Base-by-base conservation (phyloP, 208 protist genomes). In the Borovskyia barvae region DNA sequence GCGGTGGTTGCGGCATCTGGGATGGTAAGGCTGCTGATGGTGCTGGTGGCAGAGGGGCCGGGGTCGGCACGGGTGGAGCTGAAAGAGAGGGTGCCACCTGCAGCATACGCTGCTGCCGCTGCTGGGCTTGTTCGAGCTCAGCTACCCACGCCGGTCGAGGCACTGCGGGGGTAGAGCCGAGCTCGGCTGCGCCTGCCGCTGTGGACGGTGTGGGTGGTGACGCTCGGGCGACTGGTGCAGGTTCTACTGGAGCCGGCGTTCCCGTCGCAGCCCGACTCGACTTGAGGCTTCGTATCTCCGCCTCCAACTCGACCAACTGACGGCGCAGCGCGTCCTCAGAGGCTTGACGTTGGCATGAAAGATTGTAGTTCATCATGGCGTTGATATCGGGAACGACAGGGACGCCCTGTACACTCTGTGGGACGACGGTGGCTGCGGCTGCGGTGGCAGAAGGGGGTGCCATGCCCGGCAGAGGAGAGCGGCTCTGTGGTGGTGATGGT, bases 381-480 rank as follows among this genome's bases (percentile, higher is more conserved):
- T 56, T 78, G n/a, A 87, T 35, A 65, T 94, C 87, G 8, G 87
- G 87, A 41, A 94, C 75, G 25, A 94, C 66, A 8, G 87, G 87
- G 25, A 94, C 54, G 17, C 81, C 45, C 17, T 69, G 42, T 15
- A 94, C 20, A 19, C 35, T 25, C 19, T 60, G 52, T 12, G 52
- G 47, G 12, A 48, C 30, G 22, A 11, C 36, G 15, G 47, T 3
- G 48, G 17, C 9, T n/a, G 1, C 15, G 32, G 45, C 17, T 63
- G 5, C 22, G 43, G 35, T 49, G 24, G 59, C 5, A 24, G 66
- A 45, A 3, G 50, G 2, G 7, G 50, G 51, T 15, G 57, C 45
- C 9, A 42, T 8, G 9, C 62, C 50, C 2, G 56, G 54, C 26
- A 72, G 17, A 0, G 66, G 52, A 8, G 65, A 58, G 2, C n/a